Percentiles rank a stretch among this genome's conserved stretches.
Conservation (phyloP, 208 protist species). For the Acanthamoeba healyi region DNA sequence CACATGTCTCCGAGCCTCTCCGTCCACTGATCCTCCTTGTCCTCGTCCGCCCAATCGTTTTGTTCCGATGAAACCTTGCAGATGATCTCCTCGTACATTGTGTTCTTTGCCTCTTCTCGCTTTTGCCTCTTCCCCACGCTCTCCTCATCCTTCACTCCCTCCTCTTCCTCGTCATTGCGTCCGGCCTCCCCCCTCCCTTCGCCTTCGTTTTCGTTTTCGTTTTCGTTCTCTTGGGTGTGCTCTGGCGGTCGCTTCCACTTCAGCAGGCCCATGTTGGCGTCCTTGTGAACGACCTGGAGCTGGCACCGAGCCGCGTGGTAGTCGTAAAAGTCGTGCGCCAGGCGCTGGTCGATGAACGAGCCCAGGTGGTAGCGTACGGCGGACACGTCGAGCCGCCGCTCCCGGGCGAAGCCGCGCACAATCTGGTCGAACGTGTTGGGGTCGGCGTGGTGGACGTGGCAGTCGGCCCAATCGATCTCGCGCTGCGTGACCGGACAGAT, state of each 20-base stretch:
- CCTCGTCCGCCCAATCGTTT: too few species aligned
- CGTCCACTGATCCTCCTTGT: too few species aligned
- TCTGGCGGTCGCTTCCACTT: neutral
- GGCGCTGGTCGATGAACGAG: neutral
- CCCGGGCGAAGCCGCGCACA: neutral
- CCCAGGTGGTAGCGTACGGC: neutral
- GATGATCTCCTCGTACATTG: too few species aligned
- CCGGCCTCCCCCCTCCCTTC: too few species aligned
- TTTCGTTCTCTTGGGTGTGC: neutral
- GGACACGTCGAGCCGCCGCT: neutral
- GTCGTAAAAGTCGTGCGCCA: constrained; percentile 39
- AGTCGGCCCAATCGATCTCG: neutral
- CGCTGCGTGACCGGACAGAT: neutral
- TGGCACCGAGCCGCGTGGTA: neutral
- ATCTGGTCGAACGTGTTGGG: neutral
- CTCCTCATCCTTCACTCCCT: too few species aligned
- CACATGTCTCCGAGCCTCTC: too few species aligned
- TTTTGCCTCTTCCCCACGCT: too few species aligned
- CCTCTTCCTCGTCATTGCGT: too few species aligned
- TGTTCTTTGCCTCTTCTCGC: neutral
- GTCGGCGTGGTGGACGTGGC: constrained; percentile 21
- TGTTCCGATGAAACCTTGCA: too few species aligned
- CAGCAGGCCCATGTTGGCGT: constrained; percentile 5
- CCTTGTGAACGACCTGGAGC: constrained; percentile 10
- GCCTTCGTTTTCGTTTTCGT: neutral